phyloP scores from a whole-genome alignment of 345 rosid species.

The Pistacia atlantica region DNA sequence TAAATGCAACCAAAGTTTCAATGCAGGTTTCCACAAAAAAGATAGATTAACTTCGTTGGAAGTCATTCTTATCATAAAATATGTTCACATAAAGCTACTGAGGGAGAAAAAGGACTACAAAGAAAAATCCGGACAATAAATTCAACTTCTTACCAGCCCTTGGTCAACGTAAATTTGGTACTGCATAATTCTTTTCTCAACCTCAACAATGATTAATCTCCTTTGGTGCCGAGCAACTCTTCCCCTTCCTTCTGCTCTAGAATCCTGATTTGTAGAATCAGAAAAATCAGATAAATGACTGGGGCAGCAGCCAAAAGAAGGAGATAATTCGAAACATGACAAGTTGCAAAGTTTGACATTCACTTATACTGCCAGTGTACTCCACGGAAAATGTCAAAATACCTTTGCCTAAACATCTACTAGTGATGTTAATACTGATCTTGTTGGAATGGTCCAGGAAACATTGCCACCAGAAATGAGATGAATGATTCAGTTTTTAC shows the following conservation, averaged over 20 bases:
- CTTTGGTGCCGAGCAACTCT: slow-evolving; percentile 78
- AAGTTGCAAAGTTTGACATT: slow-evolving; percentile 2
- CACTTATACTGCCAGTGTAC: not conserved
- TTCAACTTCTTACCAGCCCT: slow-evolving; percentile 65
- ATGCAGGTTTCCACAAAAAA: not conserved
- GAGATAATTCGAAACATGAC: not conserved
- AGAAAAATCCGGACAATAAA: not conserved
- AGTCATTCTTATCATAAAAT: not conserved
- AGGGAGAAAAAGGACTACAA: not conserved
- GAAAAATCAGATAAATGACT: not conserved
- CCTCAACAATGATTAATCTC: slow-evolving; percentile 79
- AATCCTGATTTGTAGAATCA: slow-evolving; percentile 54
- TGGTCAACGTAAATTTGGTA: slow-evolving; percentile 72
- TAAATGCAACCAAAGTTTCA: not conserved
- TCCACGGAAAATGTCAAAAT: not conserved
- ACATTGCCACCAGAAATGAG: too few species aligned
- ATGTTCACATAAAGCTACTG: not conserved
- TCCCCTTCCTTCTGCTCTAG: slow-evolving; percentile 92
- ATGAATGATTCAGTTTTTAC: not conserved
- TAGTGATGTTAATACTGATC: not conserved
- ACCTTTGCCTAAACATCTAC: not conserved
- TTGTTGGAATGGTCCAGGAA: not conserved
- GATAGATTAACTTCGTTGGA: not conserved
- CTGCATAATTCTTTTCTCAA: slow-evolving; percentile 81
- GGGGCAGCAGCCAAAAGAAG: not conserved